Evolutionary conservation across 176 grass and related monocot genomes (phyloP), one percentile per base, ranked within the genome.

Genomic region (Thalia dealbata): DNA sequence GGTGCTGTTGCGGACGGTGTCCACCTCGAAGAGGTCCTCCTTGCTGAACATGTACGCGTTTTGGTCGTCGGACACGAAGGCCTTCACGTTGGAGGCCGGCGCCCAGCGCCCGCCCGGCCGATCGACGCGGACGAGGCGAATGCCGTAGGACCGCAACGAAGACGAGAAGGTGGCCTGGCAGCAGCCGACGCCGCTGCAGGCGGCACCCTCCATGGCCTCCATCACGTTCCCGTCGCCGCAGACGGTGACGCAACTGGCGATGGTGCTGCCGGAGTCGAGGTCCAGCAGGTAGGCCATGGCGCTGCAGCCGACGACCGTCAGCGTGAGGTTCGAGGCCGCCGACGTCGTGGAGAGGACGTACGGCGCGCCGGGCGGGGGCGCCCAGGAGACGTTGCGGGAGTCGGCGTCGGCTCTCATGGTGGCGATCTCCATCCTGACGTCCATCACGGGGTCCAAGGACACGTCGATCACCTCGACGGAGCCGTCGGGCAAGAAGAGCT

Each of bases 131-230:
- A 21, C n/a, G 41, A 86, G 75, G 10, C 75, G 62, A 22, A 72
- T 43, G 3, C 28, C 21, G 19, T 70, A 86, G n/a, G 23, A 42
- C 18, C 18, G 64, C 61, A 42, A 44, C n/a, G 24, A 71, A 35
- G 44, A 28, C 0, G 80, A 76, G 35, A 86, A 64, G 65, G 70
- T 75, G 9, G 69, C 56, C 75, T 76, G 64, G 6, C 80, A 86
- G 76, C 80, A 75, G 45, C 79, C 71, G 50, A 65, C 43, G 55
- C 84, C 75, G 18, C 41, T 50, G 29, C 84, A 81, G 0, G 19
- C 3, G n/a, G 3, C 26, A 6, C 45, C 71, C 7, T 86, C 65
- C 7, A 23, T 32, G n/a, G 64, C 45, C 64, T 56, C 44, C 14
- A 21, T 46, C 25, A 63, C 23, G 42, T 64, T 38, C 46, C 23